Percentiles rank a stretch among this genome's conserved stretches.
Evolutionary conservation across 441 rosid species (phyloP).

Genomic region (Gossypium gossypioides): DNA sequence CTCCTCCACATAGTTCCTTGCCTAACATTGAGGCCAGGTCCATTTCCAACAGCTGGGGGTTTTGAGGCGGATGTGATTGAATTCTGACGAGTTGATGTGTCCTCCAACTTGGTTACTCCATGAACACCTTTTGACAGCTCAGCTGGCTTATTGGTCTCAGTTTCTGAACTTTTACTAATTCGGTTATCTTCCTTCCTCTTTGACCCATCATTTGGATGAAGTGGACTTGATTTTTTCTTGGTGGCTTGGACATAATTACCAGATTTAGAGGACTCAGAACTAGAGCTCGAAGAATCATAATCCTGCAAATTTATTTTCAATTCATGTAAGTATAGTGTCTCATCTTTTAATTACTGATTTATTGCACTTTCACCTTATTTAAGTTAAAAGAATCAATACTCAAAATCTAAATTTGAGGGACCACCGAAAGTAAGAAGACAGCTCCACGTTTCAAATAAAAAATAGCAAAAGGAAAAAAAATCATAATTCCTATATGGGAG

Average conservation of each 20-base stretch:
- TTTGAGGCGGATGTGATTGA: slow-evolving; percentile 24
- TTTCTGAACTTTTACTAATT: slow-evolving; percentile 20
- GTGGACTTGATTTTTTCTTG: slow-evolving; percentile 30
- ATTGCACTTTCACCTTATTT: neutral
- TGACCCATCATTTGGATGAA: slow-evolving; percentile 19
- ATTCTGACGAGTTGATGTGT: slow-evolving; percentile 18
- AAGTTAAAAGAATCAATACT: neutral
- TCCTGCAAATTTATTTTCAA: slow-evolving; percentile 35
- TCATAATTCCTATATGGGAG: neutral
- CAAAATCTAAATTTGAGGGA: neutral
- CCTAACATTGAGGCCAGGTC: slow-evolving; percentile 25
- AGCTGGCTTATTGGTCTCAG: slow-evolving; percentile 22
- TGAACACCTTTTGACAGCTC: slow-evolving; percentile 20
- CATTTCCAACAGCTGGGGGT: slow-evolving; percentile 31
- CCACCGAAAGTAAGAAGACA: neutral
- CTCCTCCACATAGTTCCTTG: slow-evolving; percentile 40
- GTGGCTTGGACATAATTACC: slow-evolving; percentile 18
- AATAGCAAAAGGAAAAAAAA: neutral
- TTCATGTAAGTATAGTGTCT: neutral
- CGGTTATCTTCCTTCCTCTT: slow-evolving; percentile 25
- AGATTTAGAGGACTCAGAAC: slow-evolving; percentile 31
- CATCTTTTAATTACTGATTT: neutral
- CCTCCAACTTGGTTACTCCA: slow-evolving; percentile 21
- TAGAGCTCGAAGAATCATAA: slow-evolving; percentile 26
- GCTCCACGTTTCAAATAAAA: neutral